phyloP scores from a whole-genome alignment of 176 grass and related monocot species.

The Rhynchospora tenuis region DNA sequence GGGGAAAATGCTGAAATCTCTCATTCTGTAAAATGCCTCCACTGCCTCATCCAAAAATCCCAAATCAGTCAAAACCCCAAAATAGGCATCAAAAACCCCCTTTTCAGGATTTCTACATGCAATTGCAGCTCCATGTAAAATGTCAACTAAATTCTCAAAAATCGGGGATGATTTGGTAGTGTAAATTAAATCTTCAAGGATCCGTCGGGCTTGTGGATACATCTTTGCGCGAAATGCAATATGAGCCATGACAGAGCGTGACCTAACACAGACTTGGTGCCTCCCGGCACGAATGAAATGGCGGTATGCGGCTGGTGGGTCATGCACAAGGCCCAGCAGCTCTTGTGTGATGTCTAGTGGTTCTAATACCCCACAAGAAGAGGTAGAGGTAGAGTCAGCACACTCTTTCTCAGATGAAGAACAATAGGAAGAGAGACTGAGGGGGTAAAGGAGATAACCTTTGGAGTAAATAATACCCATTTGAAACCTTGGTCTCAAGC shows the following conservation, averaged over 20 bases:
- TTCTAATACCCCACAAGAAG: constrained; percentile 12
- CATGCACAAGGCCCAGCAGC: constrained; percentile 14
- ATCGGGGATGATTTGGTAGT: constrained; percentile 1
- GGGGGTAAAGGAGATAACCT: not conserved
- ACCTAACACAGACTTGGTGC: constrained; percentile 20
- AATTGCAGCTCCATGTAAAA: constrained; percentile 22
- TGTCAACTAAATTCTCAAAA: constrained; percentile 29
- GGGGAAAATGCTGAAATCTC: constrained; percentile 45
- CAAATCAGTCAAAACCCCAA: constrained; percentile 40
- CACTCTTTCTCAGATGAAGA: constrained; percentile 15
- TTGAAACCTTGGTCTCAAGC: not conserved
- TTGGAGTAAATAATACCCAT: not conserved
- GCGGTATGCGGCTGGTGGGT: constrained; percentile 34
- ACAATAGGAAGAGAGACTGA: not conserved
- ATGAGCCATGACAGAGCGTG: constrained; percentile 35
- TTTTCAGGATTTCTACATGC: constrained; percentile 14
- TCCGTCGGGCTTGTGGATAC: constrained; percentile 29
- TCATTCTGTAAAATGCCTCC: constrained; percentile 49
- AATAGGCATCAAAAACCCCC: constrained; percentile 40
- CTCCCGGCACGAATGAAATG: constrained; percentile 27
- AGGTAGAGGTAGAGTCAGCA: constrained; percentile 9
- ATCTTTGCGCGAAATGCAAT: constrained; percentile 28
- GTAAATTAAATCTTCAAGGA: constrained; percentile 33
- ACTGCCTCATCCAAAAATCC: constrained; percentile 40
- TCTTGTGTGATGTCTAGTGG: constrained; percentile 18